Base-by-base conservation (phyloP, 768 basidiomycete species). In the Suillus spraguei region DNA sequence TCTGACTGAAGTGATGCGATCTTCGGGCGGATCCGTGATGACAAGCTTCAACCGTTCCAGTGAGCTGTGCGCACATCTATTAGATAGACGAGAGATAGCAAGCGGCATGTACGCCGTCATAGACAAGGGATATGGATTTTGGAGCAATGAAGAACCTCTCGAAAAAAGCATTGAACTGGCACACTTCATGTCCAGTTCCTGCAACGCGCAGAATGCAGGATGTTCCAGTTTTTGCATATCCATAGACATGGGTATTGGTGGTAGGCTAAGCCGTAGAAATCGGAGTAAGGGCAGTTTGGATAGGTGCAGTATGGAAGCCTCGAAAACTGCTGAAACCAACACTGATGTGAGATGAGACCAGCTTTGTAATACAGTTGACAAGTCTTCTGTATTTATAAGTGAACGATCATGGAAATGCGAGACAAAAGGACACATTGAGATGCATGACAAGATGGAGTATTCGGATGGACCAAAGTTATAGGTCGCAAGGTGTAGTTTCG, bases 311-410 rank as follows among this genome's bases (percentile, higher is more conserved):
- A 35, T n/a, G 33, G 11, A 5, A 6, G 20, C 33, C 20, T 35
- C 33, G 0, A 20, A 53, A 35, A 53, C 11, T 7, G 11, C 7
- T 53, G 20, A 5, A 53, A 2, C 5, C 5, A 2, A n/a, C 20
- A 35, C 52, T 6, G 52, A 53, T 35, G 20, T n/a, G 35, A 53
- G 11, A n/a, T 53, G 52, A 35, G 52, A 33, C 52, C 52, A 53
- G 11, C 20, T 0, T 6, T 53, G 20, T 20, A 53, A n/a, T 13
- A 10, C 33, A 13, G n/a, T n/a, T 2, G 33, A 53, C n/a, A 20
- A 0, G 11, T 13, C 52, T n/a, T n/a, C 33, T n/a, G 9, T 35
- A n/a, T n/a, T 11, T 35, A 5, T 1, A 5, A 1, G 1, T 11
- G 32, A 2, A 20, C 5, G 0, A 3, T 33, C 20, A 7, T 16